Conservation (phyloP, 2,329 filamentous ascomycete genomes). For the Ceratocystis albifundus region DNA sequence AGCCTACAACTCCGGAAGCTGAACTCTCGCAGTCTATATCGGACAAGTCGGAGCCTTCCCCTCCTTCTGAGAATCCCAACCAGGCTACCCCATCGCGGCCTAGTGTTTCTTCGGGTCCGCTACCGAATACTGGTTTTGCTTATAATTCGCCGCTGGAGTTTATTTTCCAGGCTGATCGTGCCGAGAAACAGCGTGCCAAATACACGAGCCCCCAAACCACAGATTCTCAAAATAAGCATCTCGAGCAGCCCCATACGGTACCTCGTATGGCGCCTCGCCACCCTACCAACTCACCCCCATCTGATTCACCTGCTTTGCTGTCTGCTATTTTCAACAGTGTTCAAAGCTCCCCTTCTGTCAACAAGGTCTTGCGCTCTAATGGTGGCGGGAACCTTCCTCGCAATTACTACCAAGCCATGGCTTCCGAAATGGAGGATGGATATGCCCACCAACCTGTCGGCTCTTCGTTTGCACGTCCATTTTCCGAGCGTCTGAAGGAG, state of each 20-base stretch:
- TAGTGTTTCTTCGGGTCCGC: conserved; percentile 1
- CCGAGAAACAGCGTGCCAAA: conserved; percentile 52
- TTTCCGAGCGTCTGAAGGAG: conserved; percentile 18
- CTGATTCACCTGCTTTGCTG: conserved; percentile 15
- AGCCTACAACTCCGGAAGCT: conserved; percentile 12
- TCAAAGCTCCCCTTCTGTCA: conserved; percentile 21
- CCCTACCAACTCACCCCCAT: conserved; percentile 12
- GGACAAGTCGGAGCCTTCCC: conserved; percentile 32
- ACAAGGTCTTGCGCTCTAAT: conserved; percentile 15
- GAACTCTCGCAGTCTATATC: conserved; percentile 5
- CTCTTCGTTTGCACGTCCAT: conserved; percentile 17
- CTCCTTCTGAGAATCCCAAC: neutral
- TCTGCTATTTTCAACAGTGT: conserved; percentile 17
- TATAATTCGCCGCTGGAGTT: conserved; percentile 73
- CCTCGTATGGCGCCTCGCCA: conserved; percentile 13
- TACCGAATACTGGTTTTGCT: conserved; percentile 22
- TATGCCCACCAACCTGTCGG: conserved; percentile 16
- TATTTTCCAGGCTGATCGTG: conserved; percentile 77
- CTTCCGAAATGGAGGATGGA: conserved; percentile 16
- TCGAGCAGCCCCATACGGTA: conserved; percentile 17
- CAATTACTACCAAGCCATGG: conserved; percentile 20
- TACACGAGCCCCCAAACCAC: conserved; percentile 8
- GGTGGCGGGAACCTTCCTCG: neutral
- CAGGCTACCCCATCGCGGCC: conserved; percentile 15
- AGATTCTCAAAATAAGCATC: neutral